Percentiles rank a stretch among this genome's conserved stretches.
These are phyloP conservation scores for Pterula multifida DNA, from an alignment of 1,284 basidiomycete species.

Conservation along the genomic window DNA sequence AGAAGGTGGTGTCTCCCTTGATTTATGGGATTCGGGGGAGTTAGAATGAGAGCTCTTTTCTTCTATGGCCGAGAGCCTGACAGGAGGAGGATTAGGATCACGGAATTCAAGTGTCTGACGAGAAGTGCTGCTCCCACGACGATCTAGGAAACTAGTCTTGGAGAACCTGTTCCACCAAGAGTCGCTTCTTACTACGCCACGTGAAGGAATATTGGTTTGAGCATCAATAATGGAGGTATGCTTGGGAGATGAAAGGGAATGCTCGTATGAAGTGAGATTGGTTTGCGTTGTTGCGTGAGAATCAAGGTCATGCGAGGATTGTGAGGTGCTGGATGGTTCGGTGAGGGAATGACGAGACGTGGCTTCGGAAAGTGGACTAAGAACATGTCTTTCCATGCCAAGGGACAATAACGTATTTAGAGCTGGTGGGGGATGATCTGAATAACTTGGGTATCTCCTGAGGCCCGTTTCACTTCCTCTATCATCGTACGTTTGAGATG, in stretches of 20 bases:
- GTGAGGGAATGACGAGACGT: constrained; percentile 17
- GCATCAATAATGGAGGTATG: constrained; percentile 27
- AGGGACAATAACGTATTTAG: constrained; percentile 22
- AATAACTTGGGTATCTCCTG: constrained; percentile 16
- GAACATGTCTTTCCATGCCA: constrained; percentile 17
- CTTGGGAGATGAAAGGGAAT: constrained; percentile 17
- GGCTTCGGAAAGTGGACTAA: constrained; percentile 28
- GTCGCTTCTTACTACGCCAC: constrained; percentile 20
- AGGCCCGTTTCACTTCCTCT: constrained; percentile 14
- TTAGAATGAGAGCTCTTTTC: constrained; percentile 27
- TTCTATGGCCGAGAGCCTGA: constrained; percentile 38
- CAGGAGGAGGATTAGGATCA: constrained; percentile 60
- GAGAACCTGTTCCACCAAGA: constrained; percentile 38
- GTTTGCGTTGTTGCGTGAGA: background rate
- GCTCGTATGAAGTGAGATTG: constrained; percentile 13
- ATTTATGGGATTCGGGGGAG: constrained; percentile 17
- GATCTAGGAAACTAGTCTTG: constrained; percentile 34
- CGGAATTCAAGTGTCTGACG: constrained; percentile 39
- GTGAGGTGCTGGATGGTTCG: constrained; percentile 16
- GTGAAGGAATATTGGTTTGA: background rate
- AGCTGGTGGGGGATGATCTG: constrained; percentile 15
- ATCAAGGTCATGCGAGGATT: constrained; percentile 17
- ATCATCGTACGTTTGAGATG: constrained; percentile 13
- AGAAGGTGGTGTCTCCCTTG: constrained; percentile 11
- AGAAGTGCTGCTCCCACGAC: constrained; percentile 39